These are phyloP conservation scores for Otatea glauca DNA, from an alignment of 176 grass and related monocot species.

Conservation along the genomic window DNA sequence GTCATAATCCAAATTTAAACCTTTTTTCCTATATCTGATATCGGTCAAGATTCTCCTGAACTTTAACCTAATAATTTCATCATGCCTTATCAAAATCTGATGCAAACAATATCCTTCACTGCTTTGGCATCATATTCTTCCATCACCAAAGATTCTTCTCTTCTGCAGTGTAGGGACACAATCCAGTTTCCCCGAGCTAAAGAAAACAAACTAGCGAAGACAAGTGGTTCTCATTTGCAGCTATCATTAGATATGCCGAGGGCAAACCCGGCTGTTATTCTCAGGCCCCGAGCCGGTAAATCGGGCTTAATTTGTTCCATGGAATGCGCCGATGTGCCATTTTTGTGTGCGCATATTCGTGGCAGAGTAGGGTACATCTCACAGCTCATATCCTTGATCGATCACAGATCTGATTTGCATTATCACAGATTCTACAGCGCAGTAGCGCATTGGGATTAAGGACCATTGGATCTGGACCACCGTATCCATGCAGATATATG, in stretches of 20 bases:
- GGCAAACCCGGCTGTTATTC: not conserved
- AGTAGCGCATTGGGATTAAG: constrained; percentile 1
- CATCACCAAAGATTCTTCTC: constrained; percentile 7
- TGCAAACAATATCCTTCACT: constrained; percentile 13
- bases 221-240: not conserved
- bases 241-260: not conserved
- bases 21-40: no score
- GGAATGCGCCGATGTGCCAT: not conserved
- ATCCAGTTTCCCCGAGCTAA: not conserved
- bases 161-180: no score
- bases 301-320: not conserved
- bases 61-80: no score
- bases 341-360: not conserved
- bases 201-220: not conserved
- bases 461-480: constrained; percentile 37
- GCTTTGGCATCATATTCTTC: constrained; percentile 17
- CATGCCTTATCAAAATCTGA: no score
- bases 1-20: no score
- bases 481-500: no score
- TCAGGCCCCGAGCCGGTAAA: not conserved
- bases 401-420: not conserved
- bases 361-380: not conserved
- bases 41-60: no score
- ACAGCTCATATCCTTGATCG: constrained; percentile 13
- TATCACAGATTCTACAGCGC: not conserved